These are phyloP conservation scores for Diaporthe sp. DNA, from an alignment of 2,329 filamentous ascomycete species.

Conservation along the genomic window DNA sequence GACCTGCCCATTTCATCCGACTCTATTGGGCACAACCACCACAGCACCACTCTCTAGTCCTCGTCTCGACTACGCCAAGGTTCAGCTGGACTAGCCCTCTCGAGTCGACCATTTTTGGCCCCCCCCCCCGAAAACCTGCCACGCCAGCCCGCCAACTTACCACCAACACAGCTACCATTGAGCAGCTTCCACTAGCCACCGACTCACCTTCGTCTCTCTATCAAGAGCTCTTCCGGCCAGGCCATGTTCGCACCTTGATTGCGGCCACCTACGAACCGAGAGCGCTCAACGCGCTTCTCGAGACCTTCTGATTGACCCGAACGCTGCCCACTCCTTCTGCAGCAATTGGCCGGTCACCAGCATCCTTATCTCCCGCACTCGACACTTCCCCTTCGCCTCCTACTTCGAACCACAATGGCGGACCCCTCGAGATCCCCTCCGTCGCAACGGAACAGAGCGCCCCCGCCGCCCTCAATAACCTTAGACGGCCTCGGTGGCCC, in stretches of 20 bases:
- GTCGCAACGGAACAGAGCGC: conserved; percentile 30
- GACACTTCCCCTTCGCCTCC: conserved; percentile 6
- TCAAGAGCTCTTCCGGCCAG: conserved; percentile 22
- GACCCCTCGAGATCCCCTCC: conserved; percentile 36
- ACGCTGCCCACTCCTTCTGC: conserved; percentile 20
- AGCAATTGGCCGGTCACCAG: conserved; percentile 23
- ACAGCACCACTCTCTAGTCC: background rate
- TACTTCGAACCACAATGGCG: conserved; percentile 34
- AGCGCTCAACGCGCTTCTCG: conserved; percentile 39
- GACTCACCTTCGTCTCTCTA: background rate
- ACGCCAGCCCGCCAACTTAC: conserved; percentile 15
- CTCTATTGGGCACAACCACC: background rate
- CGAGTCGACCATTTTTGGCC: conserved; percentile 7
- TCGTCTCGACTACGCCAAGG: conserved; percentile 21
- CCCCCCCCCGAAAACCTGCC: background rate
- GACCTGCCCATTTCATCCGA: background rate
- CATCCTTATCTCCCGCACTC: background rate
- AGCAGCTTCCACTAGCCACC: background rate
- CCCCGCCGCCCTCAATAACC: conserved; percentile 32
- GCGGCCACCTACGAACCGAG: conserved; percentile 22
- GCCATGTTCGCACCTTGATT: conserved; percentile 35
- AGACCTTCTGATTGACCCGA: conserved; percentile 11
- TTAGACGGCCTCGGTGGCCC: conserved; percentile 42
- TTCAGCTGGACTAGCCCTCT: conserved; percentile 30
- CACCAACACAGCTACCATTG: background rate